phyloP scores from a whole-genome alignment of 345 rosid genomes.

The Aquilaria malaccensis region DNA sequence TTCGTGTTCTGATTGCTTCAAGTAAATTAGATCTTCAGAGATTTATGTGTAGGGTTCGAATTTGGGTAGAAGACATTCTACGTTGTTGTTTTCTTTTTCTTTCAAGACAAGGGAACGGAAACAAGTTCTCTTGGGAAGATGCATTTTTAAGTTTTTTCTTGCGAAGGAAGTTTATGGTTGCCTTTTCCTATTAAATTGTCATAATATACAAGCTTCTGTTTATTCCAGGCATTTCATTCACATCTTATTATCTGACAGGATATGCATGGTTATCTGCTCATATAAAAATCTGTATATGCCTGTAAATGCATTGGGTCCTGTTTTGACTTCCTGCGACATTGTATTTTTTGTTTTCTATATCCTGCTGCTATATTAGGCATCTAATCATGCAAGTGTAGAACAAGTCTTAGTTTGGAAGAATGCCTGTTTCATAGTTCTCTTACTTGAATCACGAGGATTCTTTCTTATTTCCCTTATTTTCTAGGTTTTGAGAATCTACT shows the following conservation, averaged over 20 bases:
- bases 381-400: too few species aligned
- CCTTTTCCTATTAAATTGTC: neutral
- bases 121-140: slow-evolving; percentile 65
- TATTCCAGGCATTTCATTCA: neutral
- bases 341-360: neutral
- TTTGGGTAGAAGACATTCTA: too few species aligned
- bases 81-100: too few species aligned
- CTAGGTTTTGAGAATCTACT: slow-evolving; percentile 64
- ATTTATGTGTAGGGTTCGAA: too few species aligned
- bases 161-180: neutral
- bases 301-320: too few species aligned
- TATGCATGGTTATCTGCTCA: neutral
- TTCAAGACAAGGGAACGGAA: slow-evolving; percentile 15
- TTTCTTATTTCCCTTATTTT: neutral
- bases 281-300: too few species aligned
- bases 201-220: neutral
- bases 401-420: too few species aligned
- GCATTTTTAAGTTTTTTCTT: slow-evolving; percentile 40
- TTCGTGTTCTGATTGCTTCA: too few species aligned
- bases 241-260: neutral
- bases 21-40: too few species aligned
- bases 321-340: neutral
- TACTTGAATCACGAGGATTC: too few species aligned
- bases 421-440: too few species aligned
- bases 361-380: neutral